phyloP scores from a whole-genome alignment of 2,329 filamentous ascomycete genomes.

The Curvularia spicifera region DNA sequence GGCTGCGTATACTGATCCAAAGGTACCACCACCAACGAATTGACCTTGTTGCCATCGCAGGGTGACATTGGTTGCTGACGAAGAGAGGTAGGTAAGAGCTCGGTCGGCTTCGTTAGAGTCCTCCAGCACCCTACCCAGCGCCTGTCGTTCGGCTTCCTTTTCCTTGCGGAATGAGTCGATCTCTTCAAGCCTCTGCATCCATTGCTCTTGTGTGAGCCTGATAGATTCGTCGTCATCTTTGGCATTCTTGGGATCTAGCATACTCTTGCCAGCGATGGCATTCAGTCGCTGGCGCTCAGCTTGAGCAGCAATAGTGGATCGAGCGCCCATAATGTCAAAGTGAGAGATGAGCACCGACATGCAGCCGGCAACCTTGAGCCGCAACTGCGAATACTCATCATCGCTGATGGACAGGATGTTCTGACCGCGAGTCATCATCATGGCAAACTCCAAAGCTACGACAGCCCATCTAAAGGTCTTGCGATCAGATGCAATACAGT shows the following conservation, averaged over 20 bases:
- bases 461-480: constrained; percentile 99
- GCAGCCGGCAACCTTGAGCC: constrained; percentile 90
- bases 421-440: constrained; percentile 93
- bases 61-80: constrained; percentile 91
- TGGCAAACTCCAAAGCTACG: constrained; percentile 91
- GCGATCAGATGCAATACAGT: constrained; percentile 90
- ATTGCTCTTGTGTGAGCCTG: constrained; percentile 74
- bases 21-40: constrained; percentile 94
- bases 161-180: constrained; percentile 81
- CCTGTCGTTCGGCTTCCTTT: constrained; percentile 82
- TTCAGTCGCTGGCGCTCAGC: constrained; percentile 90
- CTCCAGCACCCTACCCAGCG: constrained; percentile 88
- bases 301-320: constrained; percentile 90
- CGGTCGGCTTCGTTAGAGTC: constrained; percentile 95
- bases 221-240: constrained; percentile 86
- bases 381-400: constrained; percentile 80
- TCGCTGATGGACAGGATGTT: constrained; percentile 92
- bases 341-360: constrained; percentile 98
- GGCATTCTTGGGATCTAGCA: constrained; percentile 76
- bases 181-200: constrained; percentile 72
- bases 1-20: constrained; percentile 95
- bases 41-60: constrained; percentile 99
- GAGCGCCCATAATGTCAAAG: constrained; percentile 98
- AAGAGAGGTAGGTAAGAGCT: constrained; percentile 90
- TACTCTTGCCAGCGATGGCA: constrained; percentile 75